phyloP scores from a whole-genome alignment of 495 filamentous ascomycete species.

The Thozetella sp. region DNA sequence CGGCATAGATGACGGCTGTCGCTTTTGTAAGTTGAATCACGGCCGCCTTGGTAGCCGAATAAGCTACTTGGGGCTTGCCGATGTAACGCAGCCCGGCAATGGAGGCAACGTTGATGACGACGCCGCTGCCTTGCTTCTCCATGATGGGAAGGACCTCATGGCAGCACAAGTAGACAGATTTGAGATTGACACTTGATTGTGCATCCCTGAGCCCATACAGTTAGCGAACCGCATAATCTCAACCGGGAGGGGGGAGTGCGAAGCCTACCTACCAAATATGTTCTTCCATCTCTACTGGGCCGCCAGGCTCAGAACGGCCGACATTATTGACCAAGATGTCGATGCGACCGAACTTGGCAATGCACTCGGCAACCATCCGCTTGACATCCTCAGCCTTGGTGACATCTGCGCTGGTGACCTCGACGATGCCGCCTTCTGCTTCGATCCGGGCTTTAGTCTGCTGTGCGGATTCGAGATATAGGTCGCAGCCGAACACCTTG shows the following conservation, averaged over 20 bases:
- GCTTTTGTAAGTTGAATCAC: slow-evolving; percentile 49
- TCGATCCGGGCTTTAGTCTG: slow-evolving; percentile 29
- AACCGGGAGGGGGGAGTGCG: neutral
- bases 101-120: slow-evolving; percentile 43
- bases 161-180: neutral
- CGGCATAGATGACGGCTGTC: slow-evolving; percentile 52
- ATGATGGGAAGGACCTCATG: neutral
- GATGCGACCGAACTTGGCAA: slow-evolving; percentile 50
- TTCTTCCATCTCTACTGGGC: slow-evolving; percentile 47
- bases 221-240: neutral
- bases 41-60: slow-evolving; percentile 51
- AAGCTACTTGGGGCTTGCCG: slow-evolving; percentile 55
- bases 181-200: neutral
- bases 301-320: slow-evolving; percentile 47
- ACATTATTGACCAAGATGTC: slow-evolving; percentile 61
- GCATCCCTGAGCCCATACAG: no score
- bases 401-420: slow-evolving; percentile 42
- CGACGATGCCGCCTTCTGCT: slow-evolving; percentile 22
- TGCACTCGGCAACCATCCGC: slow-evolving; percentile 44
- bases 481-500: slow-evolving; percentile 47
- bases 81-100: slow-evolving; percentile 55
- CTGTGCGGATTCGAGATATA: slow-evolving; percentile 33
- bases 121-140: neutral
- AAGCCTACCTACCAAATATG: slow-evolving; percentile 32
- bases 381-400: slow-evolving; percentile 43